Evolutionary conservation across 768 basidiomycete genomes (phyloP), one percentile per base, ranked within the genome.

Genomic region (Sutorius australiensis): DNA sequence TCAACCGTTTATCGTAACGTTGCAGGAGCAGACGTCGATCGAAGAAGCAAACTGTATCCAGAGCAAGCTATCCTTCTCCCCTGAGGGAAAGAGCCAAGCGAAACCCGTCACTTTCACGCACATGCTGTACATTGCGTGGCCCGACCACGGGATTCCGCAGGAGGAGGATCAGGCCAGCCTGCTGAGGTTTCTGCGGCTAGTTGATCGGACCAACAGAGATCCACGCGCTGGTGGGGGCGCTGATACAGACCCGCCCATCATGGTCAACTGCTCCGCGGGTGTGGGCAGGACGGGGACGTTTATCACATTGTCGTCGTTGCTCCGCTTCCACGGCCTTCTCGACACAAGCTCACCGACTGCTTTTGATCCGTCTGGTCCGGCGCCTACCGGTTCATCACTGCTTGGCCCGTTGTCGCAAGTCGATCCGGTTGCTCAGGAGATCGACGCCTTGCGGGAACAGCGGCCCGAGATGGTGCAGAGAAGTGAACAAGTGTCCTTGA

Each of bases 281-380:
- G 77, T 94, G 53, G 92, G 92, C 3, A 80, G 92, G 33, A 92
- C 92, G 5, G 92, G 92, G 16, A 80, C 91, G 6, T 92, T 92
- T 70, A 88, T 95, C 63, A 83, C 88, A 0, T 64, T 92, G 37
- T 82, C 82, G 9, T 93, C 91, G 12, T 73, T 94, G 34, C 75
- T 93, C n/a, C 87, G 90, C 28, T 67, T 75, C 31, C 69, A 81
- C 55, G 77, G 73, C 30, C 72, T 84, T 50, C 73, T 80, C 21
- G 62, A 72, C 28, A 5, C 58, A 44, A 47, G 51, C 62, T 51
- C 65, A 54, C 9, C 60, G 48, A 27, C 67, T 68, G 61, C 68
- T 3, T 52, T 40, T 30, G 17, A 56, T 12, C 24, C 50, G 10
- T 57, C 68, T 6, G 66, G 71, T 40, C 59, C 68, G 10, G 14